Percentiles rank a stretch among this genome's conserved stretches.
Evolutionary conservation across 2,329 filamentous ascomycete species (phyloP).

Genomic region (Nemania sp.): DNA sequence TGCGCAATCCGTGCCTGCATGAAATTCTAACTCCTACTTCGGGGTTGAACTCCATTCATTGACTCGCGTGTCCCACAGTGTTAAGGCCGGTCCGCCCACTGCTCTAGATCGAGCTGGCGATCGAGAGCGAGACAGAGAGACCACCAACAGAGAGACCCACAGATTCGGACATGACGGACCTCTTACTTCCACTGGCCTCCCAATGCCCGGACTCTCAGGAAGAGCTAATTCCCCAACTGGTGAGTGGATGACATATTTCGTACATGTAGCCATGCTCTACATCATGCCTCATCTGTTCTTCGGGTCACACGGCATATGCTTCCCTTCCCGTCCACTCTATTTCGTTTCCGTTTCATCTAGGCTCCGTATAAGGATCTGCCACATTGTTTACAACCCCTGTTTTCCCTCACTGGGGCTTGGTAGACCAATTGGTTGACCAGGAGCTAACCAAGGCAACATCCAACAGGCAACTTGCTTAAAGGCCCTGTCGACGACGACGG

Average conservation of each 20-base stretch:
- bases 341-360: neutral
- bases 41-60: neutral
- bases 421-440: constrained; percentile 12
- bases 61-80: constrained; percentile 23
- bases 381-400: neutral
- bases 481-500: constrained; percentile 60
- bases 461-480: constrained; percentile 58
- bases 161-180: constrained; percentile 16
- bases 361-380: too few species aligned
- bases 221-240: constrained; percentile 36
- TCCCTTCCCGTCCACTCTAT: neutral
- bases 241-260: constrained; percentile 14
- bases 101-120: constrained; percentile 22
- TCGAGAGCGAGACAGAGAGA: too few species aligned
- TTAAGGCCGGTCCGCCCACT: constrained; percentile 29
- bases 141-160: too few species aligned
- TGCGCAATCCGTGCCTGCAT: neutral
- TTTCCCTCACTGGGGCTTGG: constrained; percentile 1
- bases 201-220: constrained; percentile 38
- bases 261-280: neutral
- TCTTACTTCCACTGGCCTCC: constrained; percentile 20
- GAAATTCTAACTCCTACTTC: neutral
- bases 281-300: neutral
- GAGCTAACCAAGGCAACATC: constrained; percentile 18
- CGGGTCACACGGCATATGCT: neutral